These are phyloP conservation scores for Clohesyomyces aquaticus DNA, from an alignment of 495 filamentous ascomycete species.

Conservation along the genomic window DNA sequence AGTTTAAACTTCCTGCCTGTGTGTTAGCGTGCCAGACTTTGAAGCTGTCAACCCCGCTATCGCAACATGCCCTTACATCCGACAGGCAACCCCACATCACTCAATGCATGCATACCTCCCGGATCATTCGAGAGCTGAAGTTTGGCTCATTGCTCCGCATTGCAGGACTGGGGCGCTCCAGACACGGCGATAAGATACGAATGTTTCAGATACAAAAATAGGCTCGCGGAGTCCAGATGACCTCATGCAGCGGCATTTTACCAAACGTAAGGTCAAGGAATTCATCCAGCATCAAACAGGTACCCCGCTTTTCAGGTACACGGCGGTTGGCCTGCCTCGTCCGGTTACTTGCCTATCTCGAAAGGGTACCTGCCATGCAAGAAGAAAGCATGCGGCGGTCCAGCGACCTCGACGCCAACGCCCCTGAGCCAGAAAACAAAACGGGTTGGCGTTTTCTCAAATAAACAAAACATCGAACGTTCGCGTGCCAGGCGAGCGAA, in stretches of 20 bases:
- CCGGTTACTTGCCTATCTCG: neutral
- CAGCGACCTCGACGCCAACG: neutral
- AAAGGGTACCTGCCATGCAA: neutral
- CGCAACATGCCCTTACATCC: no score
- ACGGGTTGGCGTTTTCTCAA: neutral
- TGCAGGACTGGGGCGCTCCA: neutral
- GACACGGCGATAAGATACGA: neutral
- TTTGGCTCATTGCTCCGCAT: neutral
- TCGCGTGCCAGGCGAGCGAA: neutral
- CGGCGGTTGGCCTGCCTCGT: neutral
- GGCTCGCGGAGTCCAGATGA: neutral
- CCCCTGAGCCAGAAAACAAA: neutral
- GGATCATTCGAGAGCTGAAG: no score
- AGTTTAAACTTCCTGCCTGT: no score
- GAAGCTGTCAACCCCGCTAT: no score
- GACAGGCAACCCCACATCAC: no score
- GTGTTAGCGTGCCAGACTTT: no score
- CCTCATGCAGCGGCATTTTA: neutral
- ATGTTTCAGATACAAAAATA: neutral
- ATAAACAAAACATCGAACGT: neutral
- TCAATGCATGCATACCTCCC: no score
- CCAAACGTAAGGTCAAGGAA: neutral
- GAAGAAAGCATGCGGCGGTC: neutral
- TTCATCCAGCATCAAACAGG: conserved; percentile 3
- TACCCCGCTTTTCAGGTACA: conserved; percentile 30